Base-by-base conservation (phyloP, 441 rosid species). In the Hypseocharis bilobata region DNA sequence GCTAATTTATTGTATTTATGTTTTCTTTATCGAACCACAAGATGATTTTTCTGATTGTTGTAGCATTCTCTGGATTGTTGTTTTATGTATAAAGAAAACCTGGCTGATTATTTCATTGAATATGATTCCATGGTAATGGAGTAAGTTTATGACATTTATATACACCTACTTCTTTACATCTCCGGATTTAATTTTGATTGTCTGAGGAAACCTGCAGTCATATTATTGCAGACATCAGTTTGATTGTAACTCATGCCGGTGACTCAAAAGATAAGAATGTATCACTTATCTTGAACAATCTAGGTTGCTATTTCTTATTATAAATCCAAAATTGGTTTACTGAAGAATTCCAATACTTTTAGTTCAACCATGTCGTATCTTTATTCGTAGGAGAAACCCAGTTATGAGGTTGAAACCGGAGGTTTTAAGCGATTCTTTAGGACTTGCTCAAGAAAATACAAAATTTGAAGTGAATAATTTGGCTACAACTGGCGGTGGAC, bases 381-480 rank as follows among this genome's bases (percentile, higher is more conserved):
- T 30, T 56, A 19, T 67, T 57, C 27, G 54, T 26, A 72, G 73
- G 65, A 61, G 59, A 28, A 52, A 36, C 66, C 38, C 22, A 20
- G 25, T 54, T 64, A 34, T 23, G 2, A 32, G 38, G 6, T 38
- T 52, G 22, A 51, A 51, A 20, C 56, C 47, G 17, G 51, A 32
- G n/a, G 54, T 11, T 54, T 42, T 60, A 28, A 69, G 68, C 32
- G 20, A 28, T 23, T 63, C 67, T 62, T 13, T 63, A 28, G 62
- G 58, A 55, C 63, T 19, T 23, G 17, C 51, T 16, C 61, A 51
- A 44, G 73, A 62, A 29, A 10, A 56, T 54, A 20, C 44, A 20
- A 64, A 57, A 20, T 32, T 55, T 30, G 34, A 72, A 66, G 74
- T 42, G 56, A 59, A 66, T 45, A 44, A 52, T 36, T 22, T 23